Evolutionary conservation across 805 yeast genomes (phyloP).

Genomic region (Metschnikowia corniflorae): DNA sequence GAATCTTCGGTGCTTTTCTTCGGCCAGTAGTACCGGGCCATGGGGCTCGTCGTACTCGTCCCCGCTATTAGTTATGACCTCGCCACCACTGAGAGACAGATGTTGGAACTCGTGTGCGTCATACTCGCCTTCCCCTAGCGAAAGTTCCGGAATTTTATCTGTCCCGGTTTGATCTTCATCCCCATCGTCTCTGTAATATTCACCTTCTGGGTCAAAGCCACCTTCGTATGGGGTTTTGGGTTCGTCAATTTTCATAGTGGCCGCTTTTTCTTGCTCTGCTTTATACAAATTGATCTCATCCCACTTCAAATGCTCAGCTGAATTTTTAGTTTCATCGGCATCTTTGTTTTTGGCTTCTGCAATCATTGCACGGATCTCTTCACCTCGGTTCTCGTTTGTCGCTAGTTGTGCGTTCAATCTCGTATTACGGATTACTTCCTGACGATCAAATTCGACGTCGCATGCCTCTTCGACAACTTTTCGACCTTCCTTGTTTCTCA

Average conservation of each 20-base stretch:
- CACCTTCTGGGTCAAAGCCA: conserved; percentile 78
- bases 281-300: conserved; percentile 73
- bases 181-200: conserved; percentile 69
- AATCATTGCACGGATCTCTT: conserved; percentile 43
- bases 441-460: conserved; percentile 45
- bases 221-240: conserved; percentile 96
- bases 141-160: conserved; percentile 47
- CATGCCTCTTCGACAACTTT: conserved; percentile 18
- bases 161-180: conserved; percentile 40
- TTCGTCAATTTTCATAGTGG: conserved; percentile 84
- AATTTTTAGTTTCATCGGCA: conserved; percentile 1
- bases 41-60: conserved; percentile 39
- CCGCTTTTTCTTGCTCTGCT: conserved; percentile 67
- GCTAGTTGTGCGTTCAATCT: conserved; percentile 61
- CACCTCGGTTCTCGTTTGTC: conserved; percentile 38
- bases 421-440: conserved; percentile 78
- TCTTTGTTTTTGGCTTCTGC: conserved; percentile 34
- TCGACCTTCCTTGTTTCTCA: conserved; percentile 43
- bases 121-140: conserved; percentile 55
- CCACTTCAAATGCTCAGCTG: conserved; percentile 62
- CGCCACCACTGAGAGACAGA: conserved; percentile 39
- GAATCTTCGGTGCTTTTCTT: conserved; percentile 61
- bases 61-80: conserved; percentile 28
- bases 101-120: conserved; percentile 27
- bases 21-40: conserved; percentile 42